phyloP scores from a whole-genome alignment of 768 basidiomycete genomes.

The Trametes cubensis region DNA sequence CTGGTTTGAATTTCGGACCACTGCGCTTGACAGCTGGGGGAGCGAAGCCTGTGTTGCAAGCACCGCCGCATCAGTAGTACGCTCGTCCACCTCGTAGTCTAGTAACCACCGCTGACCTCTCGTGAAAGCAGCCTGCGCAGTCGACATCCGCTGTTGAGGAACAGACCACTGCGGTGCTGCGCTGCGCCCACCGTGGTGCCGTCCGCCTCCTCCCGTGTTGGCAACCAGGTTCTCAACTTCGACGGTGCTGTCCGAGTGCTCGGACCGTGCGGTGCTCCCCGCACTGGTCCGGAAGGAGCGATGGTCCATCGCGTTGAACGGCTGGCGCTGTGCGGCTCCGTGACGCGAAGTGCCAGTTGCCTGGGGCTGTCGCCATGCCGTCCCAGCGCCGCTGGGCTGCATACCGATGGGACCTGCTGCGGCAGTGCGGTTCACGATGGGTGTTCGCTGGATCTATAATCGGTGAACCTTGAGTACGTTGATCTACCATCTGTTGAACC shows the following conservation, averaged over 20 bases:
- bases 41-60: slow-evolving; percentile 1
- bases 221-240: slow-evolving; percentile 73
- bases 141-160: slow-evolving; percentile 9
- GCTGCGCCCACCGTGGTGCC: slow-evolving; percentile 27
- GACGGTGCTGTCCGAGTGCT: slow-evolving; percentile 57
- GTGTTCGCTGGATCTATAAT: slow-evolving; percentile 74
- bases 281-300: slow-evolving; percentile 32
- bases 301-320: slow-evolving; percentile 28
- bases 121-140: background rate
- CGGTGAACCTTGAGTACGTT: too few relatives aligned
- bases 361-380: slow-evolving; percentile 35
- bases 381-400: slow-evolving; percentile 23
- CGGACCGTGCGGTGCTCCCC: slow-evolving; percentile 28
- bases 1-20: slow-evolving; percentile 24
- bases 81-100: background rate
- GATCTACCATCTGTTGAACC: too few relatives aligned
- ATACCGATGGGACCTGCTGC: slow-evolving; percentile 26
- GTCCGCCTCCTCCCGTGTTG: slow-evolving; percentile 8
- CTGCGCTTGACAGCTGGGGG: slow-evolving; percentile 5
- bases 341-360: slow-evolving; percentile 37
- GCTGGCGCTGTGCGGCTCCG: slow-evolving; percentile 48
- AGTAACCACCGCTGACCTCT: background rate
- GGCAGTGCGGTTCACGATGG: slow-evolving; percentile 54
- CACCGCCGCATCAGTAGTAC: background rate
- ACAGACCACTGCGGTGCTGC: slow-evolving; percentile 15